These are phyloP conservation scores for Thielaviopsis cerberus DNA, from an alignment of 2,329 filamentous ascomycete genomes.

Conservation along the genomic window DNA sequence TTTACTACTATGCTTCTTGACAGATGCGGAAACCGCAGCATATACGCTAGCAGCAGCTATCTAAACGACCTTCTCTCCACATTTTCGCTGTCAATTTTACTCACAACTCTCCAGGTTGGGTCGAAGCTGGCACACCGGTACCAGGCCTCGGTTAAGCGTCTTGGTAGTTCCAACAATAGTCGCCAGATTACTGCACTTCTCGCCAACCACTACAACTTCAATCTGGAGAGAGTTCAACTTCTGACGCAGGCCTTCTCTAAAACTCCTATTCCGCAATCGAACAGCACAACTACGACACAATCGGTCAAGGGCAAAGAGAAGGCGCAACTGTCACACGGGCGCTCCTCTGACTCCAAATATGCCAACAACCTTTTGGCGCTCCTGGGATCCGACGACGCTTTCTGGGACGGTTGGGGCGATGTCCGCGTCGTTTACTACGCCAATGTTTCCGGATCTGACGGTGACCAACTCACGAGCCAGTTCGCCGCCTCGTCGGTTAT, in stretches of 20 bases:
- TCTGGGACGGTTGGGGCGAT: constrained; percentile 64
- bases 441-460: constrained; percentile 15
- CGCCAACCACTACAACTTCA: constrained; percentile 67
- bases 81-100: constrained; percentile 61
- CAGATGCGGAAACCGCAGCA: constrained; percentile 88
- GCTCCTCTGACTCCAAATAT: constrained; percentile 31
- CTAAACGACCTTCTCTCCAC: constrained; percentile 79
- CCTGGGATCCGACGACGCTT: constrained; percentile 37
- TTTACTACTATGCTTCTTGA: constrained; percentile 81
- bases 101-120: constrained; percentile 59
- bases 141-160: constrained; percentile 67
- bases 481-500: constrained; percentile 29
- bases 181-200: constrained; percentile 56
- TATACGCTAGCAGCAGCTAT: constrained; percentile 85
- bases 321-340: constrained; percentile 17
- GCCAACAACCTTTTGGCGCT: constrained; percentile 73
- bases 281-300: constrained; percentile 32
- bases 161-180: constrained; percentile 30
- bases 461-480: neutral
- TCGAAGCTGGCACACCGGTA: constrained; percentile 84
- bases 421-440: constrained; percentile 68
- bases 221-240: constrained; percentile 65
- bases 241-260: constrained; percentile 69
- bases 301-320: constrained; percentile 60
- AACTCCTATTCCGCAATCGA: constrained; percentile 35